Conservation (phyloP, 805 yeast genomes). For the Saitoella complicata region DNA sequence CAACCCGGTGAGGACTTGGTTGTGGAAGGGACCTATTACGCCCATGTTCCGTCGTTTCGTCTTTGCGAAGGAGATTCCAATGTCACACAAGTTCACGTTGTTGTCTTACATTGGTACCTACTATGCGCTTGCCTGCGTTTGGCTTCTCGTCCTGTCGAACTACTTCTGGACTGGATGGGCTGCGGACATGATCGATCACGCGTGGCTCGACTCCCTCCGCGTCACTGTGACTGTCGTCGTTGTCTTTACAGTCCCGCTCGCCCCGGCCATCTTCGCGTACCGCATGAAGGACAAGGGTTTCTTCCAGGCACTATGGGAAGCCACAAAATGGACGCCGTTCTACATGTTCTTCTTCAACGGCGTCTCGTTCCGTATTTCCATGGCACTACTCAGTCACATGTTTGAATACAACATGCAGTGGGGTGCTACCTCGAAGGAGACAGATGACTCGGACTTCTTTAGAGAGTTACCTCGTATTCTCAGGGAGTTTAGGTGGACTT, state of each 20-base stretch:
- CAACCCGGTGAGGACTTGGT: slow-evolving; percentile 7
- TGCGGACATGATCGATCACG: slow-evolving; percentile 6
- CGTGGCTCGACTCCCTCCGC: slow-evolving; percentile 7
- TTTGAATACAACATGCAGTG: slow-evolving; percentile 9
- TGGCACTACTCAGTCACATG: slow-evolving; percentile 8
- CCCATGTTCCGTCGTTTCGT: slow-evolving; percentile 9
- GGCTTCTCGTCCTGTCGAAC: slow-evolving; percentile 6
- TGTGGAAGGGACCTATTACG: slow-evolving; percentile 4
- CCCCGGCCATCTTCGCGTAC: slow-evolving; percentile 6
- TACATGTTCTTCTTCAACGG: slow-evolving; percentile 9
- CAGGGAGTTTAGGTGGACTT: no score
- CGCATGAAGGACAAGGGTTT: slow-evolving; percentile 3
- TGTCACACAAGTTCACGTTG: slow-evolving; percentile 5
- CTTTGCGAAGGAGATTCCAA: slow-evolving; percentile 2
- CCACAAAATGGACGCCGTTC: slow-evolving; percentile 2
- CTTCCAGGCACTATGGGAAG: slow-evolving; percentile 3
- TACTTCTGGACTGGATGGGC: slow-evolving; percentile 8
- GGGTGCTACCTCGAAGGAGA: slow-evolving; percentile 11
- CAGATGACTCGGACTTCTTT: slow-evolving; percentile 8
- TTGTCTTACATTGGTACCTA: slow-evolving; percentile 10
- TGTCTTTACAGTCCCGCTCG: slow-evolving; percentile 9
- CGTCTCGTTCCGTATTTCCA: slow-evolving; percentile 7
- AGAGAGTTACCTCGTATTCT: slow-evolving; percentile 5
- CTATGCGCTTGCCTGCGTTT: slow-evolving; percentile 7
- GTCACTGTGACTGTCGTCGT: slow-evolving; percentile 3